Evolutionary conservation across 1,284 basidiomycete species (phyloP).

Genomic region (Ganoderma boninense): DNA sequence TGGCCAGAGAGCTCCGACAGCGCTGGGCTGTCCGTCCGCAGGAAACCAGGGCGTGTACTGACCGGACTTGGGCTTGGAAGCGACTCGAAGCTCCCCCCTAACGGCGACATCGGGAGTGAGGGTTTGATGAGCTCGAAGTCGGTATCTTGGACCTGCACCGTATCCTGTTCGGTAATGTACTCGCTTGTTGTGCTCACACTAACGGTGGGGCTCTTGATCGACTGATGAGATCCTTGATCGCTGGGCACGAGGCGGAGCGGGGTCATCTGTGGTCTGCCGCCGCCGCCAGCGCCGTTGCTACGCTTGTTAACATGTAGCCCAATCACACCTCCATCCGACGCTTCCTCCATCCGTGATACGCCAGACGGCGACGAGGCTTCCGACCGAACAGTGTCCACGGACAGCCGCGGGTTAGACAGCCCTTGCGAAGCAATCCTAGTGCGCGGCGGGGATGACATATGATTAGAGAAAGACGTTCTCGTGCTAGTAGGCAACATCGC

Average conservation of each 20-base stretch:
- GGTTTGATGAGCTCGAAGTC: conserved; percentile 82
- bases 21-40: conserved; percentile 61
- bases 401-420: conserved; percentile 17
- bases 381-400: conserved; percentile 25
- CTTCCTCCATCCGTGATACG: conserved; percentile 10
- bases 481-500: conserved; percentile 34
- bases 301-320: conserved; percentile 30
- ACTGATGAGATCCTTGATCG: conserved; percentile 18
- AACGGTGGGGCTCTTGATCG: conserved; percentile 36
- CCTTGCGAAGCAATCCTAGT: conserved; percentile 23
- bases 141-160: conserved; percentile 77
- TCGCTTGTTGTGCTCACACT: conserved; percentile 48
- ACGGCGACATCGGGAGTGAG: conserved; percentile 52
- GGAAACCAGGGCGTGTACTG: conserved; percentile 38
- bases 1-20: conserved; percentile 50
- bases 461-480: conserved; percentile 20
- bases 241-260: conserved; percentile 29
- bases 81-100: conserved; percentile 59
- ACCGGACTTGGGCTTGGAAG: conserved; percentile 23
- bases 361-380: conserved; percentile 16
- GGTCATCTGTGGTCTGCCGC: conserved; percentile 18
- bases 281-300: neutral
- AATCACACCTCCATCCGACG: conserved; percentile 7
- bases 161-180: conserved; percentile 48
- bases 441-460: conserved; percentile 18